Evolutionary conservation across 1,284 basidiomycete genomes (phyloP).

Genomic region (Xerocomus minutiporus): DNA sequence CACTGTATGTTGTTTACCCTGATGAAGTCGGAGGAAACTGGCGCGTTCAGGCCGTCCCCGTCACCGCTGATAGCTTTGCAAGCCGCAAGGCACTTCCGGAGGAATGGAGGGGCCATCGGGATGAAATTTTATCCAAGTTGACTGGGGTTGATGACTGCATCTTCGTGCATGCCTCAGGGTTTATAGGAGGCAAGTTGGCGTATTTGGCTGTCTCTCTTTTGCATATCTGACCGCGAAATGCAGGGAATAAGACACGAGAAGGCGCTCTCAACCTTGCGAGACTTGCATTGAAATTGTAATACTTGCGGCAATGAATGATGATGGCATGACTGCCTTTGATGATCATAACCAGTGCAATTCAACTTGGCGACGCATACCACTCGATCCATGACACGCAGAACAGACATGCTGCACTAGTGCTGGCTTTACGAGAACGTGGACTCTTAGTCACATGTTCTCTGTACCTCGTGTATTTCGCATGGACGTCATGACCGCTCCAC

Average conservation of each 20-base stretch:
- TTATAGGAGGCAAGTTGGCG: conserved; percentile 77
- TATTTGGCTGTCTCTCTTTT: neutral
- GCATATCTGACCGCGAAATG: conserved; percentile 11
- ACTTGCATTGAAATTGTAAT: conserved; percentile 49
- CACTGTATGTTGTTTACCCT: conserved; percentile 88
- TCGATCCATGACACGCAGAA: conserved; percentile 11
- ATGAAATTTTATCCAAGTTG: conserved; percentile 70
- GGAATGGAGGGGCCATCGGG: conserved; percentile 88
- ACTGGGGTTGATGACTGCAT: conserved; percentile 82
- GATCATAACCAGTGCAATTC: conserved; percentile 6
- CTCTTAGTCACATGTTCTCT: conserved; percentile 5
- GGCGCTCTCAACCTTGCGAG: conserved; percentile 82
- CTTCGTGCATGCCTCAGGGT: conserved; percentile 93
- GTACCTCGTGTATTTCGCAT: conserved; percentile 34
- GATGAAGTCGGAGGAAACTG: conserved; percentile 78
- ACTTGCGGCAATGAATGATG: conserved; percentile 17
- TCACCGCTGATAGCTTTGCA: conserved; percentile 79
- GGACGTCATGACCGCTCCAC: conserved; percentile 25
- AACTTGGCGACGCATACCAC: conserved; percentile 9
- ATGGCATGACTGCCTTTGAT: conserved; percentile 15
- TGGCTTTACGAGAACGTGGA: conserved; percentile 13
- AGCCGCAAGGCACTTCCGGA: conserved; percentile 92
- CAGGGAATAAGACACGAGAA: conserved; percentile 88
- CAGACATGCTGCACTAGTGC: conserved; percentile 16
- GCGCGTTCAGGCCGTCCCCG: conserved; percentile 92